Percentiles rank a stretch among this genome's conserved stretches.
phyloP scores from a whole-genome alignment of 2,329 filamentous ascomycete species.

The Sclerotinia glacialis region DNA sequence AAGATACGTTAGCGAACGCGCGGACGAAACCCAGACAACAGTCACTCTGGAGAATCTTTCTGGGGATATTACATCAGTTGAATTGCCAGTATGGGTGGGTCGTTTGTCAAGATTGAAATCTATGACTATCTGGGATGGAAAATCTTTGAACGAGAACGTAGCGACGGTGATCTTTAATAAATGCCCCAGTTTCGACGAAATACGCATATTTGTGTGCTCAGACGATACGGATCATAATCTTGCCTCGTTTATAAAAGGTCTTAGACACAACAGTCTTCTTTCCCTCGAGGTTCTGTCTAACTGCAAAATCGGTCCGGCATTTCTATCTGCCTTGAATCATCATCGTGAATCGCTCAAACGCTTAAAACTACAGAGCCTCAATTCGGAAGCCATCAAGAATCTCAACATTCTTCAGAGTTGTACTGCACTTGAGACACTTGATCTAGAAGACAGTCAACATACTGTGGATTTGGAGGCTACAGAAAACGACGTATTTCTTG shows the following conservation, averaged over 20 bases:
- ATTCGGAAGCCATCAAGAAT: conserved; percentile 48
- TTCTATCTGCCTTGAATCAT: conserved; percentile 52
- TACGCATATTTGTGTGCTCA: conserved; percentile 53
- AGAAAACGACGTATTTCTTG: conserved; percentile 51
- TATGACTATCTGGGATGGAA: conserved; percentile 60
- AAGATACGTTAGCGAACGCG: conserved; percentile 46
- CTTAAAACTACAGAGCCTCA: conserved; percentile 50
- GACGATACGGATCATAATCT: conserved; percentile 50
- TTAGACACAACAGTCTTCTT: conserved; percentile 56
- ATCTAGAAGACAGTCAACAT: conserved; percentile 46
- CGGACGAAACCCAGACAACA: conserved; percentile 45
- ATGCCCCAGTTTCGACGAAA: conserved; percentile 59
- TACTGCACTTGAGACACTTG: conserved; percentile 48
- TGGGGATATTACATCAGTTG: conserved; percentile 50
- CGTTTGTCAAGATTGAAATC: conserved; percentile 56
- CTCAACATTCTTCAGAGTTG: conserved; percentile 50
- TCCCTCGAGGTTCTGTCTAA: conserved; percentile 57
- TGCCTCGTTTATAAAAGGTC: conserved; percentile 54
- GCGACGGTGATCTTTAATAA: conserved; percentile 53
- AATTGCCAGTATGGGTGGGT: conserved; percentile 58
- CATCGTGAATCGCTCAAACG: conserved; percentile 55
- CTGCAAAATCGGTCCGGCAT: conserved; percentile 52
- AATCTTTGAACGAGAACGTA: conserved; percentile 53
- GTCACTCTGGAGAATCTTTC: conserved; percentile 57
- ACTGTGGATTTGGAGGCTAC: conserved; percentile 48